Evolutionary conservation across 129 eudicot genomes (phyloP).

Genomic region (Logfia minima): DNA sequence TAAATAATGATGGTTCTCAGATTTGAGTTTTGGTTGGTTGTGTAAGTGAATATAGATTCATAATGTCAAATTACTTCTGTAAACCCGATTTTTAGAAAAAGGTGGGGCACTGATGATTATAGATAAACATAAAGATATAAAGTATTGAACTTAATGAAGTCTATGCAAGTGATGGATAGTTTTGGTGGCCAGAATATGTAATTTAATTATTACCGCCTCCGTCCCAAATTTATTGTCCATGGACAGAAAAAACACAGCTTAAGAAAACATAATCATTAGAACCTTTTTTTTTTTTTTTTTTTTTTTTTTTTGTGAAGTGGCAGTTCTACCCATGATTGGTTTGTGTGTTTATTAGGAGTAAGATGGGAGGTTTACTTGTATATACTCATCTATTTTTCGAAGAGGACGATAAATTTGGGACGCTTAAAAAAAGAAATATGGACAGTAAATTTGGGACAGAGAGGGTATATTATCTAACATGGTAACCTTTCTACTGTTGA

Average conservation of each 20-base stretch:
- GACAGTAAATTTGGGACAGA: background rate
- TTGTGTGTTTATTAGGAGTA: background rate
- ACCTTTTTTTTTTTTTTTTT: no score
- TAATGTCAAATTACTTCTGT: background rate
- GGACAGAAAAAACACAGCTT: no score
- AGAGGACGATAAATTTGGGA: background rate
- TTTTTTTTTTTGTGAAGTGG: no score
- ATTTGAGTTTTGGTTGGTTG: no score
- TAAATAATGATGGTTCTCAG: background rate
- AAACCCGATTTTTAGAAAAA: background rate
- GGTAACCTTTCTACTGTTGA: background rate
- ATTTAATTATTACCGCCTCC: no score
- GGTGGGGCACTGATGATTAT: background rate
- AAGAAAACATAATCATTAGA: background rate
- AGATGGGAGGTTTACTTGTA: background rate
- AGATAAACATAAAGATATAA: no score
- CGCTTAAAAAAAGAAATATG: no score
- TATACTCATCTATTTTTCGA: background rate
- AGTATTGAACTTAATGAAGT: background rate
- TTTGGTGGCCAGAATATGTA: background rate
- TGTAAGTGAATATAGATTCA: no score
- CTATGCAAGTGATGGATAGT: background rate
- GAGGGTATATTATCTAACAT: background rate
- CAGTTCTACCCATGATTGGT: background rate
- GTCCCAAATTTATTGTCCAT: no score